Evolutionary conservation across 2,329 filamentous ascomycete genomes (phyloP).

Genomic region (Hymenoscyphus infarciens): DNA sequence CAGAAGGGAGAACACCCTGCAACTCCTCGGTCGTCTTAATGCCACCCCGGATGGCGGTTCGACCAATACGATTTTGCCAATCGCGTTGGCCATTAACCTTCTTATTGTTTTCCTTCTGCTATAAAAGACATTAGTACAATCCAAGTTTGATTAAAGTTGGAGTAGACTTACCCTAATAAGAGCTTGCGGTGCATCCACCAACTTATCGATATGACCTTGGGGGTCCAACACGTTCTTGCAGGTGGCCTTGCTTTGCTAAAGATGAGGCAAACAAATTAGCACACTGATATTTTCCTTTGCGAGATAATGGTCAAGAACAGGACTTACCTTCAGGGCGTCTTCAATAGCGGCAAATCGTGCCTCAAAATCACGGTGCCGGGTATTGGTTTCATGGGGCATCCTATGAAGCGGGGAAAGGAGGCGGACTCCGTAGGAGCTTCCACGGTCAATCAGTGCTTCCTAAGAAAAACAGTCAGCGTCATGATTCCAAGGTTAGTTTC

Average conservation of each 20-base stretch:
- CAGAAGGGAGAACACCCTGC: background rate
- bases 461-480: background rate
- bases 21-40: background rate
- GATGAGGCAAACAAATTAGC: slow-evolving; percentile 7
- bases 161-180: slow-evolving; percentile 25
- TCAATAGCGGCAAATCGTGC: slow-evolving; percentile 19
- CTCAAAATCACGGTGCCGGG: slow-evolving; percentile 12
- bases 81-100: slow-evolving; percentile 30
- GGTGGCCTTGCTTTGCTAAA: slow-evolving; percentile 25
- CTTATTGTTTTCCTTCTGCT: slow-evolving; percentile 30
- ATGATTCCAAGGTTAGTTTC: background rate
- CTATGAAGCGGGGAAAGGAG: background rate
- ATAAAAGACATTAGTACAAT: background rate
- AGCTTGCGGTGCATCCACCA: slow-evolving; percentile 24
- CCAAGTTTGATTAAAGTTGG: background rate
- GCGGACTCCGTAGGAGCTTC: background rate
- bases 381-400: background rate
- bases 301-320: background rate
- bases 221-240: slow-evolving; percentile 31
- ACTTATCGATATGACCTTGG: slow-evolving; percentile 18
- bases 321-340: slow-evolving; percentile 17
- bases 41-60: slow-evolving; percentile 16
- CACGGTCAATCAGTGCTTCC: background rate
- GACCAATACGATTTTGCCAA: slow-evolving; percentile 27
- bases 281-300: background rate